Evolutionary conservation across 2,329 filamentous ascomycete species (phyloP).

Genomic region (Fusarium armeniacum): DNA sequence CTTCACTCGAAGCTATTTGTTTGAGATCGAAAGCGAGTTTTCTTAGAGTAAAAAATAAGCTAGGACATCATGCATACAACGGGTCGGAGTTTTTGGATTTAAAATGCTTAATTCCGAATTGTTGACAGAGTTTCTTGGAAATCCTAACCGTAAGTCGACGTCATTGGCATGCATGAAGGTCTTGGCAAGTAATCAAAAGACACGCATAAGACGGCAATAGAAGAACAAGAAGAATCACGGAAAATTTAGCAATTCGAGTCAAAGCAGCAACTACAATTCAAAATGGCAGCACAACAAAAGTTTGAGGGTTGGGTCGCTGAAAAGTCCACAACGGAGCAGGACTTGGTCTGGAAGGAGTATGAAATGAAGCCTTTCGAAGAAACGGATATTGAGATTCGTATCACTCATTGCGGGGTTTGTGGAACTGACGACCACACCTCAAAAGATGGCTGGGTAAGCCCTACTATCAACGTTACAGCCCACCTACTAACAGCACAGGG

Average conservation of each 20-base stretch:
- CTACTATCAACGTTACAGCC: fast-evolving
- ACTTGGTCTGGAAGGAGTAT: constrained; percentile 69
- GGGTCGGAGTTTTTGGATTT: background rate
- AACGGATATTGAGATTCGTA: constrained; percentile 73
- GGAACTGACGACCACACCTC: constrained; percentile 73
- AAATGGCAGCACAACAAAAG: background rate
- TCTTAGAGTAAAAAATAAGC: background rate
- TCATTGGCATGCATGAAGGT: background rate
- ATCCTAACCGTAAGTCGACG: background rate
- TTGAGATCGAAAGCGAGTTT: background rate
- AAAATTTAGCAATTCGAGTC: fast-evolving
- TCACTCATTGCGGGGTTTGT: constrained; percentile 77
- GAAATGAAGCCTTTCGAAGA: constrained; percentile 77
- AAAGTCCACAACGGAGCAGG: constrained; percentile 55
- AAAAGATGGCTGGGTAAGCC: constrained; percentile 64
- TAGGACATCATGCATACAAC: background rate
- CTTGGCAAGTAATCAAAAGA: background rate
- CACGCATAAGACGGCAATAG: background rate
- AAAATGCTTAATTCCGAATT: background rate
- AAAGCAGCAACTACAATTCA: background rate
- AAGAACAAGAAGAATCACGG: fast-evolving
- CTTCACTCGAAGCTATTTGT: fast-evolving
- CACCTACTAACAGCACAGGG: background rate
- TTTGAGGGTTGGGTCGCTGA: constrained; percentile 12
- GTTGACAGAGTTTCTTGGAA: background rate